phyloP scores from a whole-genome alignment of 495 filamentous ascomycete genomes.

The Hypoxylon lienhwacheense region DNA sequence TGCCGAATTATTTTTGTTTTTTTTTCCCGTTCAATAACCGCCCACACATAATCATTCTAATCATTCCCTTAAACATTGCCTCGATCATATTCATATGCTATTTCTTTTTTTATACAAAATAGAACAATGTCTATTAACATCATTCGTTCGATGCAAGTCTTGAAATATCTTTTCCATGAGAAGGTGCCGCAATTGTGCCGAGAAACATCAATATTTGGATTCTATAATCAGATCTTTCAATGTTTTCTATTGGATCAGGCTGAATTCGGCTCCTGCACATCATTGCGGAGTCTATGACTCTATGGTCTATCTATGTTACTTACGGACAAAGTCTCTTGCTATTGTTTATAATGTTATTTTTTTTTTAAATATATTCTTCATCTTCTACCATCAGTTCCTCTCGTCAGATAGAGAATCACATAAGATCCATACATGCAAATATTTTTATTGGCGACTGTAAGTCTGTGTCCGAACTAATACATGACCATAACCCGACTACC shows the following conservation, averaged over 20 bases:
- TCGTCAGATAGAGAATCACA: too few species aligned
- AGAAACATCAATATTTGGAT: slow-evolving; percentile 23
- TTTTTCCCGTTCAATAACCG: neutral
- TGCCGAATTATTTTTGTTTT: slow-evolving; percentile 25
- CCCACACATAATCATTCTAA: slow-evolving; percentile 14
- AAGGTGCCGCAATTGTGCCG: slow-evolving; percentile 14
- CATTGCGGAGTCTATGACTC: slow-evolving; percentile 30
- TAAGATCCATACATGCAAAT: too few species aligned
- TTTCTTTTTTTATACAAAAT: neutral
- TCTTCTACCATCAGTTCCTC: neutral
- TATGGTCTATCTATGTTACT: neutral
- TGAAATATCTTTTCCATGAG: slow-evolving; percentile 1
- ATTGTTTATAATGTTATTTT: too few species aligned
- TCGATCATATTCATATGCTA: neutral
- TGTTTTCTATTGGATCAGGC: slow-evolving; percentile 18
- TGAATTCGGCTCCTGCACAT: slow-evolving; percentile 28
- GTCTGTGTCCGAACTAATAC: too few species aligned
- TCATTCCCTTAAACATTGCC: too few species aligned
- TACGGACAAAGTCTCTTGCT: too few species aligned
- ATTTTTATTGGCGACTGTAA: too few species aligned
- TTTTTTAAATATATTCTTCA: too few species aligned
- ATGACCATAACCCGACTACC: too few species aligned
- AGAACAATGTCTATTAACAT: slow-evolving; percentile 10
- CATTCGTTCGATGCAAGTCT: neutral
- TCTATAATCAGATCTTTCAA: neutral